Evolutionary conservation across 192 early-diverging fungal species (phyloP), one percentile per base, ranked within the genome.

Genomic region (Umbelopsis sp.): DNA sequence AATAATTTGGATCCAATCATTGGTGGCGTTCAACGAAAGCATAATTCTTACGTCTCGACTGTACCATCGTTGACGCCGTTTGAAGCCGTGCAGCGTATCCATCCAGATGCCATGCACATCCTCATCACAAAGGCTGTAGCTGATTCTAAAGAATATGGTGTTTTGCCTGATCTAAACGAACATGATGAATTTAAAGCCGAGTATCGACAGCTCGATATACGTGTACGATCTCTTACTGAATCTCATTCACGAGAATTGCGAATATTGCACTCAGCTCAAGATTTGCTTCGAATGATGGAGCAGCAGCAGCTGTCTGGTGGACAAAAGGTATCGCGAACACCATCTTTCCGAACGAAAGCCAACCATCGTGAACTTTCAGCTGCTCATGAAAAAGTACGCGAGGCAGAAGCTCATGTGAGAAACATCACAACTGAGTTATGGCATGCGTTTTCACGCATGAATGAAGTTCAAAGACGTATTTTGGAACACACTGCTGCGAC

Each of bases 391-490:
- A 44, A 71, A 36, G 70, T 71, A 14, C 51, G 53, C 1, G 70
- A 52, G 21, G 49, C 70, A 16, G 54, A 45, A 26, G 51, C 70
- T 25, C 50, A 52, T 26, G 70, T 71, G 0, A 31, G 54, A 22
- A 41, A 34, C 6, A 17, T 54, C 25, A 54, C 70, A 0, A 52
- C 53, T 21, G 70, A 71, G 38, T 22, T 71, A 17, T 71, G 70
- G 70, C 70, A 71, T 22, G 70, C 70, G 20, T n/a, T 51, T 21
- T 17, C 70, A 10, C 70, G 70, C 12, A 56, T 71, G 53, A 38
- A 25, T 21, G 70, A 71, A 32, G 29, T 71, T 10, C 70, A 71
- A 29, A 16, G 70, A 25, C 25, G 70, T 17, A 4, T 59, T 22
- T 43, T 71, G 29, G 70, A 71, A 26, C 70, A 71, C 31, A 38